Evolutionary conservation across 2,329 filamentous ascomycete species (phyloP).

Genomic region (Dichotomopilus funicola): DNA sequence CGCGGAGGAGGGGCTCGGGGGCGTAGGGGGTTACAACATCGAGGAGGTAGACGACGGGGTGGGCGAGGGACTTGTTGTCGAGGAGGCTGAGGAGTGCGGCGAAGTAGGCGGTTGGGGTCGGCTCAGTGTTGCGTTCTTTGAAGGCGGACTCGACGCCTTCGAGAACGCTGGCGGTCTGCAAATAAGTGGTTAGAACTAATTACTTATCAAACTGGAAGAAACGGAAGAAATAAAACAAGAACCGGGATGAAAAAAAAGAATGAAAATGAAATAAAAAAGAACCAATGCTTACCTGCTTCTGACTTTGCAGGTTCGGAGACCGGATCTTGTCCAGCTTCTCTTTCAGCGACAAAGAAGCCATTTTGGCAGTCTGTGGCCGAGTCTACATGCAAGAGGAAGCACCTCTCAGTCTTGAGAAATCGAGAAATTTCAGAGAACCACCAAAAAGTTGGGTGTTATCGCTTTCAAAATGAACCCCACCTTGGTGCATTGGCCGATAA

Average conservation of each 20-base stretch:
- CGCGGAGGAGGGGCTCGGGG: slow-evolving; percentile 78
- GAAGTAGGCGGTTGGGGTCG: slow-evolving; percentile 87
- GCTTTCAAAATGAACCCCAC: slow-evolving; percentile 16
- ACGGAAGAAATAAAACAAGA: background rate
- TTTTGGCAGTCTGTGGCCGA: slow-evolving; percentile 26
- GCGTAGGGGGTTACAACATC: slow-evolving; percentile 83
- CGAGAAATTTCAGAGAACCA: slow-evolving; percentile 22
- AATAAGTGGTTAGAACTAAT: background rate
- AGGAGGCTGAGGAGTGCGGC: slow-evolving; percentile 88
- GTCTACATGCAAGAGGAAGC: slow-evolving; percentile 19
- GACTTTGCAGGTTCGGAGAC: slow-evolving; percentile 90
- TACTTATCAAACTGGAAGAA: background rate
- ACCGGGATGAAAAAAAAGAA: slow-evolving; percentile 16
- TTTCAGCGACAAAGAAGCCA: slow-evolving; percentile 55
- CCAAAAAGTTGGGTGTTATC: slow-evolving; percentile 25
- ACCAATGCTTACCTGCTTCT: slow-evolving; percentile 64
- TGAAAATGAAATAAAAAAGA: slow-evolving; percentile 16
- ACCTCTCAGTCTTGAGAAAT: slow-evolving; percentile 11
- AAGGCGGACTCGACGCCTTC: slow-evolving; percentile 90
- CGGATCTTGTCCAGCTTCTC: slow-evolving; percentile 97
- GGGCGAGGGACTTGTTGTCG: slow-evolving; percentile 74
- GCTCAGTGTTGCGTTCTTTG: slow-evolving; percentile 75
- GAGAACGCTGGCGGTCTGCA: slow-evolving; percentile 75
- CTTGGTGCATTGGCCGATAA: slow-evolving; percentile 14
- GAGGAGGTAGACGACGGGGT: slow-evolving; percentile 89